Evolutionary conservation across 148 eudicot species (phyloP), one percentile per base, ranked within the genome.

Genomic region (Fallopia convolvulus): DNA sequence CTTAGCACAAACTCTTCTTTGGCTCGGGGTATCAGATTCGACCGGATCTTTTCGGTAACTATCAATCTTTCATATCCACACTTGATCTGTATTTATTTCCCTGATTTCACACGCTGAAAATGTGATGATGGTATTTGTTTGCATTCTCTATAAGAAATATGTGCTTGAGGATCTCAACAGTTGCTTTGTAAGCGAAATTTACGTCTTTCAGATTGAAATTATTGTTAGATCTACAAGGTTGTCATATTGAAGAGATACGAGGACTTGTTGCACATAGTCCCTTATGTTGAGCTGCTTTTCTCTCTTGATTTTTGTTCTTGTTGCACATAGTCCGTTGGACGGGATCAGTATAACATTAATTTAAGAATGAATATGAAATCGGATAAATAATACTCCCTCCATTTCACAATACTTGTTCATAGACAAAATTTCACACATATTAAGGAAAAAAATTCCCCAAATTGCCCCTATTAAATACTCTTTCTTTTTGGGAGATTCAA

Each of bases 21-120:
- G 97, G 99, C 99, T 97, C 2, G 97, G 97, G 81, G 99, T 91
- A 77, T 95, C 99, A n/a, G 99, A 95, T 85, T 87, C 92, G 80
- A 95, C 99, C 81, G 99, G 97, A 76, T 95, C 99, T 61, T 95
- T 95, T 80, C 88, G 99, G 97, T 91, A 81, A 23, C 33, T 65
- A 50, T 13, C 36, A 79, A 66, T 21, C 30, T 75, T 74, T 77
- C 42, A 75, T 74, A 33, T 72, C 55, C 53, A 46, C 44, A 48
- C 11, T 42, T 20, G 46, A 42, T 33, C 32, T 23, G 30, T 26
- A 48, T 6, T 72, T 72, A 2, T 20, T 44, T 44, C n/a, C 72
- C 20, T 33, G 20, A 10, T 68, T 36, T 58, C 65, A 6, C 20
- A 11, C 36, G 21, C 44, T 18, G 3, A 33, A 68, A 33, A 36